These are phyloP conservation scores for Cyberlindnera euphorbiiphila DNA, from an alignment of 805 yeast species.

Conservation along the genomic window DNA sequence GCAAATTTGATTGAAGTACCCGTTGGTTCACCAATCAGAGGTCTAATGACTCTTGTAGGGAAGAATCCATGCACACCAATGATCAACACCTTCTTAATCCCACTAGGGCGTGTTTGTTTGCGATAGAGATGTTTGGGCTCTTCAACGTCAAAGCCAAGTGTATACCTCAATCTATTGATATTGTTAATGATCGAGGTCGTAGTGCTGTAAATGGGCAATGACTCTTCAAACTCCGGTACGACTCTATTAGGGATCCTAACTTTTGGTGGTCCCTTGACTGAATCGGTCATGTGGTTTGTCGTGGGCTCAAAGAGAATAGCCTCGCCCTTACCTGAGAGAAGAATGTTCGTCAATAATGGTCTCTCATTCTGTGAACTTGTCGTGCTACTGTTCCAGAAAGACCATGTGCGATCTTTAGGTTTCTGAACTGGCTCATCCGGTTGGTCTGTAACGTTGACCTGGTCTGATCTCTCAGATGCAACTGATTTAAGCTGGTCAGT, in stretches of 20 bases:
- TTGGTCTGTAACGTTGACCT: neutral
- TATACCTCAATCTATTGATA: slow-evolving; percentile 22
- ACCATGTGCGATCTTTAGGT: slow-evolving; percentile 22
- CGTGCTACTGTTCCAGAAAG: slow-evolving; percentile 23
- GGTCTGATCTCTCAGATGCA: slow-evolving; percentile 6
- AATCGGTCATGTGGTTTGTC: slow-evolving; percentile 2
- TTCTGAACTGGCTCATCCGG: neutral
- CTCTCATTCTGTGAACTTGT: slow-evolving; percentile 7
- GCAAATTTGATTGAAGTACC: slow-evolving; percentile 93
- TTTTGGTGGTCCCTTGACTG: slow-evolving; percentile 2
- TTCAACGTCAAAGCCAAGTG: slow-evolving; percentile 26
- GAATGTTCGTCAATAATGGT: slow-evolving; percentile 17
- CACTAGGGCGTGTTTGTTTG: slow-evolving; percentile 9
- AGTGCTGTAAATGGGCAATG: slow-evolving; percentile 22
- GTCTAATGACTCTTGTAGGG: slow-evolving; percentile 81
- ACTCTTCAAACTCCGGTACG: slow-evolving; percentile 26
- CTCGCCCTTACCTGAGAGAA: slow-evolving; percentile 21
- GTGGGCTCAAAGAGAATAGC: slow-evolving; percentile 27
- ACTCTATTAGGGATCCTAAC: slow-evolving; percentile 19
- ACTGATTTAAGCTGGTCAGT: slow-evolving; percentile 14
- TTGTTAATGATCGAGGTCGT: slow-evolving; percentile 20
- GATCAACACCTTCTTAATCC: slow-evolving; percentile 61
- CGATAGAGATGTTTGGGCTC: slow-evolving; percentile 28
- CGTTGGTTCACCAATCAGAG: slow-evolving; percentile 90
- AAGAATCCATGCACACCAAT: slow-evolving; percentile 97